Base-by-base conservation (phyloP, 345 rosid genomes). In the Cardamine occulta region DNA sequence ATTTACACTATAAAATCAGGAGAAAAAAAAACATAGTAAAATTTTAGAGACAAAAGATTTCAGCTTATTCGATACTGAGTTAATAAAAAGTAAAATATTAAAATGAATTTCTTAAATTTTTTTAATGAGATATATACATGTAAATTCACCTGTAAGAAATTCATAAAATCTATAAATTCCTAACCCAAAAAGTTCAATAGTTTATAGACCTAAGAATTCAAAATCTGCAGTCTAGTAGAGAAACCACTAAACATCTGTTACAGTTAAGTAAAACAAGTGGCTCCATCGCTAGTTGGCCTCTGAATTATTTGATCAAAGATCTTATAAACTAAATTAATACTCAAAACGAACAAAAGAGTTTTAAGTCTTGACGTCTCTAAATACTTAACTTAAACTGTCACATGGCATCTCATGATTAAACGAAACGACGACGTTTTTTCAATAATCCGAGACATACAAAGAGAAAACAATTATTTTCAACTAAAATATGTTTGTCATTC, bases 391-490 rank as follows among this genome's bases (percentile, higher is more conserved):
- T 15, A 42, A 59, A 31, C 44, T 2, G 11, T 56, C 66, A 66
- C 73, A 74, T 66, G 73, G 26, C 61, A 74, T 35, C 58, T 66
- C 26, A 74, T 74, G 44, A 66, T 67, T 66, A 26, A 7, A 17
- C n/a, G 11, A 13, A 74, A 66, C 73, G 52, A 57, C 44, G 31
- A 37, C 78, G 40, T 67, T 5, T 5, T 45, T 45, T 53, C 24
- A 17, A 15, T 17, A 13, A 23, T 47, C 34, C 37, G 9, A 49
- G 1, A 13, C 3, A 17, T 9, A 2, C 0, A 8, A 37, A 53
- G 1, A n/a, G 7, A 53, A 35, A 13, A 3, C 19, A 31, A 11
- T 9, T 13, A 7, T 17, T 14, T 42, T 42, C 48, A 4, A 17
- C 48, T 42, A 14, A 42, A 42, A 42, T 15, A 14, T 44, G n/a